Base-by-base conservation (phyloP, 257 asterid genomes). In the Fraxinus pennsylvanica region DNA sequence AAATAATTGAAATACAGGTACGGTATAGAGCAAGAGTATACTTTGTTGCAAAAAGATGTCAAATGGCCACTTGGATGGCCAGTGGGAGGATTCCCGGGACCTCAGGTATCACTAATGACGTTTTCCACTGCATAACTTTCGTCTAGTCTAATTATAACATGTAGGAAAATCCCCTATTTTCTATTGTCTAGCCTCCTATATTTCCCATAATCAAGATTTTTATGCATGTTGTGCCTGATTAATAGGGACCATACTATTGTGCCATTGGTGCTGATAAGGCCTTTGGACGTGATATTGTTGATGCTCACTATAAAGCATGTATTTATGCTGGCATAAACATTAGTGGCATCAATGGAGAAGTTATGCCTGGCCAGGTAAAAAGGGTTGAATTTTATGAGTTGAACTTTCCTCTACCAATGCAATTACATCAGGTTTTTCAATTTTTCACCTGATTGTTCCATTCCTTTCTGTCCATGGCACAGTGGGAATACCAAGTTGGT, bases 401-500 rank as follows among this genome's bases (percentile, higher is more conserved):
- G 21, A 15, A 9, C 14, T 61, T 22, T 38, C 19, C 17, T 36
- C 57, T 22, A 3, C 66, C 73, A 21, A 22, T 50, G 17, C 27
- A 7, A 27, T 52, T 68, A 39, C 54, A 52, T 38, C 38, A 71
- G 30, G 15, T 1, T 9, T 10, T 0, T 15, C 17, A 13, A 43
- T 7, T 30, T 36, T 27, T 5, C 52, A n/a, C 27, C 13, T 54
- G 36, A n/a, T 43, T 12, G 5, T 17, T 67, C 30, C 29, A 52
- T 73, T 41, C 57, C 15, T 43, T 22, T 12, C 29, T 9, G n/a
- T 61, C 41, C 39, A 4, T 76, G 43, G 69, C 17, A 41, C 73
- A 91, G 95, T 92, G 97, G 97, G 97, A 92, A 68, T 92, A 89
- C 68, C 97, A 92, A 88, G 97, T 92, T 33, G 97, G 97, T 5